Evolutionary conservation across 2,329 filamentous ascomycete species (phyloP), one percentile per base, ranked within the genome.

Genomic region (Nigrospora oryzae): DNA sequence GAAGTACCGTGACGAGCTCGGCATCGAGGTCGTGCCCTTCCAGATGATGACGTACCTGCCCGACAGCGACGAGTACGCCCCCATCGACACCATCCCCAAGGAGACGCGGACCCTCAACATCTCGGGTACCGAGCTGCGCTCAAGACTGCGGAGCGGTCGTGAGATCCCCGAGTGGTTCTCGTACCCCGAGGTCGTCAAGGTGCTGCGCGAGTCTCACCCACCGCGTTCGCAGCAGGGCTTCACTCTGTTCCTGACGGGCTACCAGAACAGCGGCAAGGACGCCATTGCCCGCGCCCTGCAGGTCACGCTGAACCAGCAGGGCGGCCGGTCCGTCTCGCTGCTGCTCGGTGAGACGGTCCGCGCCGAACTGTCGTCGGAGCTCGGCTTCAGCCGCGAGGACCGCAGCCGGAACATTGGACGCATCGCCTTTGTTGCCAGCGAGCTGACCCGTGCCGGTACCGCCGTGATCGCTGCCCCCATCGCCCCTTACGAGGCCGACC

Each of bases 91-190:
- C 73, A 91, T 98, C 50, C 74, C 84, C 57, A 73, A 82, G 61
- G 89, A 88, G 53, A 77, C 85, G 60, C 87, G 88, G 67, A 97
- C 91, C 43, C 79, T 89, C 55, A 88, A 91, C 73, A 91, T 91
- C 66, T 89, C 84, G 34, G 84, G 84, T 49, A 89, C 85, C 49
- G 93, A 98, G 75, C 87, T 98, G 60, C 90, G 93, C 62, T 81
- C 86, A 61, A 87, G 93, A 58, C 83, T 98, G 52, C 84, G 86
- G 60, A 94, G 86, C 49, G 93, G 93, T 56, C 87, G 87, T 58
- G 89, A 95, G 57, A 98, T 98, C 58, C 93, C 93, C 56, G 89
- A 94, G 69, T 98, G 93, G 93, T 98, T 98, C 79, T 97, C 93
- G 31, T 98, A 98, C 76, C 91, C 93, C 51, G 93, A 98, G 74